Evolutionary conservation across 768 basidiomycete genomes (phyloP).

Genomic region (Mycena crocata): DNA sequence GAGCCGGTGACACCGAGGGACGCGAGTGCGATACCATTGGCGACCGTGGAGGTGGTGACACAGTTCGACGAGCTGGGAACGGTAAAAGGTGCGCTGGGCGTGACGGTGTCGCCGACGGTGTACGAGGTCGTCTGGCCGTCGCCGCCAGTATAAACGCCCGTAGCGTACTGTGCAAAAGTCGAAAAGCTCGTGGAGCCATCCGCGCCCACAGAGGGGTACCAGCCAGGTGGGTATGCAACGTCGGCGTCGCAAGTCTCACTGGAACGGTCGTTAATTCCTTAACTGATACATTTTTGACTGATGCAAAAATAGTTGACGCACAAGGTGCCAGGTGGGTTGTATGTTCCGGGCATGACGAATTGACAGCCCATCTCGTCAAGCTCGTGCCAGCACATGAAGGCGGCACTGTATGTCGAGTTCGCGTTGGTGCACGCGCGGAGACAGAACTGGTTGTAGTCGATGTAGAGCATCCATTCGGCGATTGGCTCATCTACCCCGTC

Average conservation of each 20-base stretch:
- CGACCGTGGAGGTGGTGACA: slow-evolving; percentile 49
- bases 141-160: slow-evolving; percentile 49
- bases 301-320: slow-evolving; percentile 37
- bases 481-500: slow-evolving; percentile 48
- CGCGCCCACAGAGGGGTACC: slow-evolving; percentile 54
- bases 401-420: slow-evolving; percentile 55
- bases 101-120: slow-evolving; percentile 55
- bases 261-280: neutral
- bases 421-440: slow-evolving; percentile 57
- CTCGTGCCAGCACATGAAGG: slow-evolving; percentile 58
- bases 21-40: slow-evolving; percentile 51
- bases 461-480: slow-evolving; percentile 57
- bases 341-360: slow-evolving; percentile 61
- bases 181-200: slow-evolving; percentile 52
- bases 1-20: neutral
- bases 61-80: slow-evolving; percentile 57
- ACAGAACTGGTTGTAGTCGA: slow-evolving; percentile 48
- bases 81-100: slow-evolving; percentile 48
- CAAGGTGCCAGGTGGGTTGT: slow-evolving; percentile 56
- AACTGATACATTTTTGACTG: neutral
- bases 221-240: slow-evolving; percentile 59
- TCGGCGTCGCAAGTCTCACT: slow-evolving; percentile 59
- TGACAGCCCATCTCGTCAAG: slow-evolving; percentile 58
- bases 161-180: slow-evolving; percentile 56
- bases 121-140: slow-evolving; percentile 39